Conservation (phyloP, 257 asterid species). For the Ligustrum vulgare region DNA sequence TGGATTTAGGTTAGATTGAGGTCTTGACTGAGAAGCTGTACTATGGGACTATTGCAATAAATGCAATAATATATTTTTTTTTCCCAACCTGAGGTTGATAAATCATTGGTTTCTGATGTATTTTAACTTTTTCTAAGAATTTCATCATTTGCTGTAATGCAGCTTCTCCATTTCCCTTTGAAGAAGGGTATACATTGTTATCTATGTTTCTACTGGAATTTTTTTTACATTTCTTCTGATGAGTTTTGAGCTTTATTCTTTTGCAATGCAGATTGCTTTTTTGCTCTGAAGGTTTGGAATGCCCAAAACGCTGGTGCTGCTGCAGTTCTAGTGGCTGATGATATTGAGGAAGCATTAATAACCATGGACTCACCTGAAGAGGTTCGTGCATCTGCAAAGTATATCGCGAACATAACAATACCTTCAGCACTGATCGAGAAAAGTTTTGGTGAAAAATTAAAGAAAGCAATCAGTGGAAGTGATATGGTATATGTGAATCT, state of each 20-base stretch:
- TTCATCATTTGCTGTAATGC: not conserved
- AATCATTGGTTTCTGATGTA: not conserved
- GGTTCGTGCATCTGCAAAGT: constrained; percentile 52
- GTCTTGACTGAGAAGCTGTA: not conserved
- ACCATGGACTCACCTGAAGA: constrained; percentile 96
- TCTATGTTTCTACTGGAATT: constrained; percentile 7
- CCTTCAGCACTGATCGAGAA: constrained; percentile 80
- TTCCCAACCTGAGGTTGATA: constrained; percentile 10
- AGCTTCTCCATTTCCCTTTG: constrained; percentile 8
- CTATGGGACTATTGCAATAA: too few relatives aligned
- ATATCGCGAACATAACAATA: constrained; percentile 73
- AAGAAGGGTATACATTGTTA: not conserved
- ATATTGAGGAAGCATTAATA: constrained; percentile 64
- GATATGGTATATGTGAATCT: constrained; percentile 91
- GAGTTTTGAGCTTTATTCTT: constrained; percentile 10
- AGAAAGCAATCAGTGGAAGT: constrained; percentile 59
- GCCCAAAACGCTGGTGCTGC: constrained; percentile 96
- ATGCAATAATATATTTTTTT: not conserved
- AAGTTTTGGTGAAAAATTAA: constrained; percentile 66
- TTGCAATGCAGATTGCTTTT: constrained; percentile 73
- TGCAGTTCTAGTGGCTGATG: constrained; percentile 88
- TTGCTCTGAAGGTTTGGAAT: constrained; percentile 91
- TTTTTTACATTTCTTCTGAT: constrained; percentile 8
- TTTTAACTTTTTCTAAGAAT: constrained; percentile 7
- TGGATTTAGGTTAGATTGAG: constrained; percentile 3